Evolutionary conservation across 1,284 basidiomycete species (phyloP), one percentile per base, ranked within the genome.

Genomic region (Trichosporon asahii): DNA sequence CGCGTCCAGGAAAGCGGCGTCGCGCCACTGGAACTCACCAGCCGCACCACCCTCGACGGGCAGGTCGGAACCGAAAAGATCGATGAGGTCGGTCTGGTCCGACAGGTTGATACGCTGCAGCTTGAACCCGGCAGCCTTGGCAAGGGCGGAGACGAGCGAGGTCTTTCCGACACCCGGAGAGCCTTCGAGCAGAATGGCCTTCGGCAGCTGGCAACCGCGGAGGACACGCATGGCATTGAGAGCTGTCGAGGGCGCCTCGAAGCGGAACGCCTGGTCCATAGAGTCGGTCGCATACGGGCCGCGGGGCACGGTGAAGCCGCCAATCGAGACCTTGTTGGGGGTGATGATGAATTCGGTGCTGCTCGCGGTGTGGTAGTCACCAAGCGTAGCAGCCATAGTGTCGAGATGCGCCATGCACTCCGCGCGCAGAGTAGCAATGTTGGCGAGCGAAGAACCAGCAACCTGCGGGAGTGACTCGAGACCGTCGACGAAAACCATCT

Each of bases 81-180:
- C 97, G 67, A 94, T 90, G 18, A 99, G 87, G 82, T 99, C 97
- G 0, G 97, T 99, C 84, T 99, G 97, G 78, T 99, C 97, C 5
- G 98, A 99, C 44, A 99, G 85, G 84, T 99, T 99, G 87, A 99
- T 97, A n/a, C 98, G 90, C 79, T 90, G 93, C 15, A 99, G 87
- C 33, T 87, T 84, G 77, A 94, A 89, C 14, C 94, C 92, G 23
- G 91, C 87, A 8, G 91, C 85, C 70, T 89, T 90, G 21, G 95
- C 94, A 2, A 99, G 86, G 3, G 97, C 95, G 15, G 90, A 88
- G 68, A 99, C 87, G 4, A 99, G 87, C 80, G 93, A 97, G 0
- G 98, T 99, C 85, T 99, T 99, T 5, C 98, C 97, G n/a, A 99
- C 97, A 2, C 97, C 97, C 4, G 98, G 98, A 80, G 94, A 98